Evolutionary conservation across 225 moss, liverwort and hornwort species (phyloP).

Genomic region (Sphagnum tenellum): DNA sequence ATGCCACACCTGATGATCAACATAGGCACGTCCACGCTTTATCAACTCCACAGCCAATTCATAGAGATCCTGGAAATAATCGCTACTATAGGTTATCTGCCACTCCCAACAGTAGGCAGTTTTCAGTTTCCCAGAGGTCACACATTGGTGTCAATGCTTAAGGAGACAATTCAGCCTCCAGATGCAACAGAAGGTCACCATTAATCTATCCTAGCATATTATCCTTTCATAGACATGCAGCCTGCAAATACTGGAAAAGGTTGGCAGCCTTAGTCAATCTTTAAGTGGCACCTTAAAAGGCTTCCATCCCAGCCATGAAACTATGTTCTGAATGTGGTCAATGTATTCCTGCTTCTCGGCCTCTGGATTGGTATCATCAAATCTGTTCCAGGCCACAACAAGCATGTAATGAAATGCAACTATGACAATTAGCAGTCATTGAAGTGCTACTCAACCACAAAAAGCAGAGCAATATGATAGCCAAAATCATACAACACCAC

Average conservation of each 20-base stretch:
- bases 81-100: conserved; percentile 93
- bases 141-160: no score
- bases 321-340: conserved; percentile 97
- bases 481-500: neutral
- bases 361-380: conserved; percentile 95
- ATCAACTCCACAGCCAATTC: conserved; percentile 86
- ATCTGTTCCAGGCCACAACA: conserved; percentile 32
- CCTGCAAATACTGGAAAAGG: neutral
- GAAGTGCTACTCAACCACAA: no score
- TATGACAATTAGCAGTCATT: neutral
- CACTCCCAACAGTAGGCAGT: no score
- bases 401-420: neutral
- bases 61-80: conserved; percentile 84
- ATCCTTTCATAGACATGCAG: neutral
- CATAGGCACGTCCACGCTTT: conserved; percentile 68
- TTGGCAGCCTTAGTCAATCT: no score
- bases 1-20: conserved; percentile 76
- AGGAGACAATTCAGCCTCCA: no score
- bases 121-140: no score
- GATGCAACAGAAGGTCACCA: no score
- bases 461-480: neutral
- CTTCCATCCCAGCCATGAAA: conserved; percentile 93
- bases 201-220: neutral
- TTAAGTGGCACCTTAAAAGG: conserved; percentile 58
- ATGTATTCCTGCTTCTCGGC: conserved; percentile 98